phyloP scores from a whole-genome alignment of 345 rosid species.

The Moringa oleifera region DNA sequence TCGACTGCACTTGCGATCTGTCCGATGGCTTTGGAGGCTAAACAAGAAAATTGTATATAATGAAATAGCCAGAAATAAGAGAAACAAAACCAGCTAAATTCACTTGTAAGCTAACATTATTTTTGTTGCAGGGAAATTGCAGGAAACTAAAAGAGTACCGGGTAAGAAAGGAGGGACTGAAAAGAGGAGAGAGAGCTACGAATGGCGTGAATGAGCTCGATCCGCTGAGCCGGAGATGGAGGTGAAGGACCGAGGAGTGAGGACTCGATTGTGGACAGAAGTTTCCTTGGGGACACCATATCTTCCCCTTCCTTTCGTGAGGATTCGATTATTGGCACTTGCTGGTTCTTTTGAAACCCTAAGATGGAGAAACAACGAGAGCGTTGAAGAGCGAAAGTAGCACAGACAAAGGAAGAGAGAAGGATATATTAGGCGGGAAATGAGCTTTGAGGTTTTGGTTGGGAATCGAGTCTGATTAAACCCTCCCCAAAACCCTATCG shows the following conservation, averaged over 20 bases:
- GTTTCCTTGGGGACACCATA: slow-evolving; percentile 71
- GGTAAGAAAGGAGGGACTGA: slow-evolving; percentile 64
- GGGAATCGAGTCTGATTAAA: background rate
- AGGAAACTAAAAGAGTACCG: slow-evolving; percentile 30
- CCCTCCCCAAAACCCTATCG: background rate
- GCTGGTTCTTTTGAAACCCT: background rate
- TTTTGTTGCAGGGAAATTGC: background rate
- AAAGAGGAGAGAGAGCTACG: slow-evolving; percentile 62
- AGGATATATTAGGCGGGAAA: background rate
- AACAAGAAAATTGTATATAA: background rate
- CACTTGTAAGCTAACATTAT: background rate
- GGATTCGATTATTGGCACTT: background rate
- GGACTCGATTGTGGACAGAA: slow-evolving; percentile 59
- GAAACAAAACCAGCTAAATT: too few species aligned
- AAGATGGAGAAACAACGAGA: background rate
- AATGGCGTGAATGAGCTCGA: slow-evolving; percentile 75
- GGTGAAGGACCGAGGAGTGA: slow-evolving; percentile 60
- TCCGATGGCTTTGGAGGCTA: slow-evolving; percentile 79
- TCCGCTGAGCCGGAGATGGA: slow-evolving; percentile 59
- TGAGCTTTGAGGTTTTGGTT: background rate
- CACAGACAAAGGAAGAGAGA: background rate
- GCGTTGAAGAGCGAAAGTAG: background rate
- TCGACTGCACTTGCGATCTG: slow-evolving; percentile 72
- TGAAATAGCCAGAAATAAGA: background rate
- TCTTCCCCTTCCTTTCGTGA: background rate